Evolutionary conservation across 139 green algal genomes (phyloP).

Genomic region (Coelastrella sp.): DNA sequence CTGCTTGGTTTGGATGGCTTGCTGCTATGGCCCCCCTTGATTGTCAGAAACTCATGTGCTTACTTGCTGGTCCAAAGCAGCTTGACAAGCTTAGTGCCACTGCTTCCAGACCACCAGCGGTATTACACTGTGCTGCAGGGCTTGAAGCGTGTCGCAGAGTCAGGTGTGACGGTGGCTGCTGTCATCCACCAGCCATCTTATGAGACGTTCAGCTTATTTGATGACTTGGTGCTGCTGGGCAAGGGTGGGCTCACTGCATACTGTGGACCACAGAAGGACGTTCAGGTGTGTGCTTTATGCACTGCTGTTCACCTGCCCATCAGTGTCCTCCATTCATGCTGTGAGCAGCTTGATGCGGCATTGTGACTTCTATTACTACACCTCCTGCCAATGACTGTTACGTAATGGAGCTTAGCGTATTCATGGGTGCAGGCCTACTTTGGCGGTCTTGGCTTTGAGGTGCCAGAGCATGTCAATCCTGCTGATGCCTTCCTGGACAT

Average conservation of each 20-base stretch:
- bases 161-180: conserved; percentile 70
- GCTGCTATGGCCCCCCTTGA: too few relatives aligned
- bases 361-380: background rate
- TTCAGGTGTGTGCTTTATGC: background rate
- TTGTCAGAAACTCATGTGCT: too few relatives aligned
- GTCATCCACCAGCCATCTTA: conserved; percentile 89
- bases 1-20: too few relatives aligned
- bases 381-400: background rate
- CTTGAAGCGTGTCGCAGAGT: conserved; percentile 52
- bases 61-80: too few relatives aligned
- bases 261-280: conserved; percentile 52
- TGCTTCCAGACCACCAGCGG: too few relatives aligned
- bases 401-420: background rate
- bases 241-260: conserved; percentile 73
- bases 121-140: background rate
- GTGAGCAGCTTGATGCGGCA: too few relatives aligned
- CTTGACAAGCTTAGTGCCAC: too few relatives aligned
- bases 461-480: conserved; percentile 76
- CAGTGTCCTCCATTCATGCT: too few relatives aligned
- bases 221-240: conserved; percentile 56
- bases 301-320: background rate
- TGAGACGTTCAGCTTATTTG: conserved; percentile 75
- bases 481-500: conserved; percentile 78
- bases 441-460: conserved; percentile 62
- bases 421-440: conserved; percentile 59